These are phyloP conservation scores for Botryotinia globosa DNA, from an alignment of 2,329 filamentous ascomycete genomes.

Conservation along the genomic window DNA sequence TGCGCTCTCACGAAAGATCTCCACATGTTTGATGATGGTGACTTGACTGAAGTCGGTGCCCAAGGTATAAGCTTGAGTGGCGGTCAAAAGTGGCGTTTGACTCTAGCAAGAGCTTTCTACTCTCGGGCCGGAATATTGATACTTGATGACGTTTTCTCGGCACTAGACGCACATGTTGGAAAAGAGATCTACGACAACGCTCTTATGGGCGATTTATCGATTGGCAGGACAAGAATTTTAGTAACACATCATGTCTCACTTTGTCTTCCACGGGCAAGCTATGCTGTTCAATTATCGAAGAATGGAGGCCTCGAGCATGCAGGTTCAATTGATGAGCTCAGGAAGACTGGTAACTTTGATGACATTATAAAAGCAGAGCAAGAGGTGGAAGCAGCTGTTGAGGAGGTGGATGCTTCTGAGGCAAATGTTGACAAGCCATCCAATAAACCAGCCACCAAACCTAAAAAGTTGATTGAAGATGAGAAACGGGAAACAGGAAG, in stretches of 20 bases:
- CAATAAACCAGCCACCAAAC: slow-evolving; percentile 37
- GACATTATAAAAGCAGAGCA: slow-evolving; percentile 56
- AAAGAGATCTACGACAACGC: slow-evolving; percentile 74
- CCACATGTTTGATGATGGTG: slow-evolving; percentile 69
- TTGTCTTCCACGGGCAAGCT: slow-evolving; percentile 66
- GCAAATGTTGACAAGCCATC: slow-evolving; percentile 44
- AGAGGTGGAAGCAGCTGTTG: slow-evolving; percentile 44
- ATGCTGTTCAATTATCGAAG: slow-evolving; percentile 66
- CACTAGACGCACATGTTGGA: slow-evolving; percentile 76
- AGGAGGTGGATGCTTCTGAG: slow-evolving; percentile 49
- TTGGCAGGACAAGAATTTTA: slow-evolving; percentile 67
- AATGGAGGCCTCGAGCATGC: slow-evolving; percentile 59
- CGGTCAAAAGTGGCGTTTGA: slow-evolving; percentile 78
- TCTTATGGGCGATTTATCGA: slow-evolving; percentile 64
- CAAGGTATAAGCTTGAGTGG: slow-evolving; percentile 81
- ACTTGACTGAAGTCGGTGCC: slow-evolving; percentile 74
- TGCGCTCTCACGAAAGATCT: slow-evolving; percentile 74
- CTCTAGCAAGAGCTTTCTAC: slow-evolving; percentile 74
- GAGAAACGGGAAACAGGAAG: slow-evolving; percentile 67
- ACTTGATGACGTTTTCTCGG: slow-evolving; percentile 76
- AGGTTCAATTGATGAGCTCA: slow-evolving; percentile 60
- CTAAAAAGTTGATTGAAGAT: slow-evolving; percentile 69
- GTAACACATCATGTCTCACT: slow-evolving; percentile 76
- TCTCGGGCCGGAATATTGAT: slow-evolving; percentile 71
- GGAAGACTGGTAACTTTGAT: slow-evolving; percentile 53